Evolutionary conservation across 306 rosid genomes (phyloP).

Genomic region (Prinsepia uniflora): DNA sequence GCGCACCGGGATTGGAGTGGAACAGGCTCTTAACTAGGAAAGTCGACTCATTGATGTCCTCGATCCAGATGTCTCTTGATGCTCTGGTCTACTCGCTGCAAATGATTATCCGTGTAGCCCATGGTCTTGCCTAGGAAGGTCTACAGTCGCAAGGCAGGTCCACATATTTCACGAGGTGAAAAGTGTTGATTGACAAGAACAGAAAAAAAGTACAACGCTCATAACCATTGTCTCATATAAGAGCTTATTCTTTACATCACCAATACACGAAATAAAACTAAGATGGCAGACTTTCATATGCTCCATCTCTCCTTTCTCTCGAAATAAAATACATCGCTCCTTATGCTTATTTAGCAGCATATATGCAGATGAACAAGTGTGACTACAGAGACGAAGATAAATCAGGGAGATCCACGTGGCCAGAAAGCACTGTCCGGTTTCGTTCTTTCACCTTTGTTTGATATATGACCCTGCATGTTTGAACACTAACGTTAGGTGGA

Average conservation of each 20-base stretch:
- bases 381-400: slow-evolving; percentile 49
- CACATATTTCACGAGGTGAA: no score
- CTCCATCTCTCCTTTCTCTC: neutral
- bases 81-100: no score
- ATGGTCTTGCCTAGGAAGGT: no score
- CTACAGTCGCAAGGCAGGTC: no score
- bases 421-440: slow-evolving; percentile 60
- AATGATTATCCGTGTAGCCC: no score
- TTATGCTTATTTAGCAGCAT: neutral
- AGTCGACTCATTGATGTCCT: no score
- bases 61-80: no score
- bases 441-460: slow-evolving; percentile 83
- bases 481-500: slow-evolving; percentile 8
- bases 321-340: neutral
- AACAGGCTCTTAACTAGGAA: no score
- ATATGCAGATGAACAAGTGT: slow-evolving; percentile 6
- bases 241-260: neutral
- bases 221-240: no score
- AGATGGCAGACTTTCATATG: neutral
- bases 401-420: slow-evolving; percentile 55
- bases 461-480: slow-evolving; percentile 66
- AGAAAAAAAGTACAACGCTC: no score
- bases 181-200: neutral
- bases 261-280: neutral
- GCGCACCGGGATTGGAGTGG: no score